phyloP scores from a whole-genome alignment of 306 rosid species.

The Abrus pulchellus region DNA sequence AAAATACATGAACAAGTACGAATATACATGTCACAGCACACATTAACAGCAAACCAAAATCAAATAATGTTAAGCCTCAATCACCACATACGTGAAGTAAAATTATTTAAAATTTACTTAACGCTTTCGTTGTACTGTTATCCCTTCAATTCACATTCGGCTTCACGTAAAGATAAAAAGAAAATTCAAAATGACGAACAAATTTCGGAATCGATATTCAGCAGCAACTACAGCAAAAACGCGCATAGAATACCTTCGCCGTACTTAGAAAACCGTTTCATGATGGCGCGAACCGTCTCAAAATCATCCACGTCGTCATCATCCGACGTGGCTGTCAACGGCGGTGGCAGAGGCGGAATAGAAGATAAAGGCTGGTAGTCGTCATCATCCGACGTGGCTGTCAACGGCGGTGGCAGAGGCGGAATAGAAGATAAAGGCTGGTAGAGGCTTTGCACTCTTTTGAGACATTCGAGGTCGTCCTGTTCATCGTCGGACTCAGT shows the following conservation, averaged over 20 bases:
- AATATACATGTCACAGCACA: not conserved
- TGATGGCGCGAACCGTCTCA: constrained; percentile 67
- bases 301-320: constrained; percentile 79
- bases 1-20: not conserved
- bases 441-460: constrained; percentile 61
- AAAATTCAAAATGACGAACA: not conserved
- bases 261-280: constrained; percentile 65
- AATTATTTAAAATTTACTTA: not conserved
- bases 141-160: not conserved
- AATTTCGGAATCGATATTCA: not conserved
- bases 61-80: constrained; percentile 15
- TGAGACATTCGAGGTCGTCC: constrained; percentile 59
- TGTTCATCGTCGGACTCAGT: constrained; percentile 41
- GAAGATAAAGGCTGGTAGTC: constrained; percentile 55
- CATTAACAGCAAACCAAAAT: constrained; percentile 25
- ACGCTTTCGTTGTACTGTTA: not conserved
- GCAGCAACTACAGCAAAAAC: not conserved
- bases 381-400: constrained; percentile 46
- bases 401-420: too few relatives aligned
- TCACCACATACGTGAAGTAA: constrained; percentile 16
- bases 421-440: constrained; percentile 56
- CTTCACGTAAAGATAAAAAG: not conserved
- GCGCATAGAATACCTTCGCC: constrained; percentile 54
- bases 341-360: constrained; percentile 49
- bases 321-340: constrained; percentile 2